These are phyloP conservation scores for Sporothrix sp. DNA, from an alignment of 2,329 filamentous ascomycete genomes.

Conservation along the genomic window DNA sequence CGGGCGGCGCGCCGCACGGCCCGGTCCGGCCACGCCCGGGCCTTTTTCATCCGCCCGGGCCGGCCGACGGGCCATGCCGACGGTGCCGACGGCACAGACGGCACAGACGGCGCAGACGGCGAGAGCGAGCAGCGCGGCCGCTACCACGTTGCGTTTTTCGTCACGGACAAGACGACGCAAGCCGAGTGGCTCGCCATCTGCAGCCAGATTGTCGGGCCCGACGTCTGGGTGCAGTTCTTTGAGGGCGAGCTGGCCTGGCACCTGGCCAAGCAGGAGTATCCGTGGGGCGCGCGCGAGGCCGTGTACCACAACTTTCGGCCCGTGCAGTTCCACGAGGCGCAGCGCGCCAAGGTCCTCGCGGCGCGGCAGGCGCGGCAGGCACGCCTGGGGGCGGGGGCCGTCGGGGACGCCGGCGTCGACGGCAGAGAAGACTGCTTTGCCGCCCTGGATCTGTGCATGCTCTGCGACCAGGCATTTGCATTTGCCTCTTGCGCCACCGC, in stretches of 20 bases:
- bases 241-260: background rate
- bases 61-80: too few species aligned
- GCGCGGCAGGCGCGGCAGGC: background rate
- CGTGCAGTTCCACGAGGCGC: background rate
- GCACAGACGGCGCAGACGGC: background rate
- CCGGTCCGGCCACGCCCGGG: too few species aligned
- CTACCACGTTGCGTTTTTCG: constrained; percentile 4
- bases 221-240: background rate
- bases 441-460: background rate
- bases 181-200: constrained; percentile 5
- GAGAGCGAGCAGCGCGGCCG: too few species aligned
- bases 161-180: constrained; percentile 3
- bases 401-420: too few species aligned
- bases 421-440: background rate
- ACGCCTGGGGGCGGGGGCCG: too few species aligned
- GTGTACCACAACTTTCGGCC: background rate
- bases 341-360: too few species aligned
- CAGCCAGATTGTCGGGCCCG: background rate
- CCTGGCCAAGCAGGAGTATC: background rate
- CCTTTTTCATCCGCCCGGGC: too few species aligned
- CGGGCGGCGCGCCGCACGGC: too few species aligned
- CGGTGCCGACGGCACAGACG: background rate
- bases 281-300: background rate
- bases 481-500: background rate
- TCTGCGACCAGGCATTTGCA: background rate